Conservation (phyloP, 164 flowering plant genomes). For the Kalanchoe fedtschenkoi region DNA sequence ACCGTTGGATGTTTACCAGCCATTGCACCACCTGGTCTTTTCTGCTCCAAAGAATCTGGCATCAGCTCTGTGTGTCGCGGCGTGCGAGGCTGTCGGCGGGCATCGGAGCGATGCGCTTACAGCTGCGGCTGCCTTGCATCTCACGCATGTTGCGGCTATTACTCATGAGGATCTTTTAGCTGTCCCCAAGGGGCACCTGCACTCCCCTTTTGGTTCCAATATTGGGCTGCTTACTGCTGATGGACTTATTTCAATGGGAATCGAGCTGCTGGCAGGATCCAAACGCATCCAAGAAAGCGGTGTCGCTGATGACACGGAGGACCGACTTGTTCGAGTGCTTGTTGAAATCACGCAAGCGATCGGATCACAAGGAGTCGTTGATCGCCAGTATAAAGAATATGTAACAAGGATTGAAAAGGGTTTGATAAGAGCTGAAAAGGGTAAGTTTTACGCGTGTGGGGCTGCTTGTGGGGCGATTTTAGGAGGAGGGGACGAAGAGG, state of each 20-base stretch:
- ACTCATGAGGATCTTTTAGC: slow-evolving; percentile 33
- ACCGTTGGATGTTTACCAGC: slow-evolving; percentile 39
- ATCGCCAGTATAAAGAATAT: slow-evolving; percentile 25
- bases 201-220: slow-evolving; percentile 19
- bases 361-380: slow-evolving; percentile 42
- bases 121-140: slow-evolving; percentile 53
- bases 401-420: neutral
- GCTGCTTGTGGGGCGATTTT: slow-evolving; percentile 69
- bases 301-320: slow-evolving; percentile 17
- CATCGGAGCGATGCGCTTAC: slow-evolving; percentile 34
- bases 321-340: slow-evolving; percentile 32
- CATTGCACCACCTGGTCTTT: slow-evolving; percentile 49
- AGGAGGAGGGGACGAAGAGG: slow-evolving; percentile 53
- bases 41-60: slow-evolving; percentile 43
- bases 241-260: slow-evolving; percentile 38
- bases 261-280: slow-evolving; percentile 37
- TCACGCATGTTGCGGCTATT: slow-evolving; percentile 35
- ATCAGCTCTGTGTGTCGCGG: slow-evolving; percentile 47
- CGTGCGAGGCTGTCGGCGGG: slow-evolving; percentile 63
- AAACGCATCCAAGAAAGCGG: neutral
- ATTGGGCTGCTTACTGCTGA: slow-evolving; percentile 47
- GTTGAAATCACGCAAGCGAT: slow-evolving; percentile 37
- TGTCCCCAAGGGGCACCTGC: slow-evolving; percentile 12
- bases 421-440: slow-evolving; percentile 42
- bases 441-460: slow-evolving; percentile 40